Evolutionary conservation across 441 rosid species (phyloP).

Genomic region (Biscutella laevigata): DNA sequence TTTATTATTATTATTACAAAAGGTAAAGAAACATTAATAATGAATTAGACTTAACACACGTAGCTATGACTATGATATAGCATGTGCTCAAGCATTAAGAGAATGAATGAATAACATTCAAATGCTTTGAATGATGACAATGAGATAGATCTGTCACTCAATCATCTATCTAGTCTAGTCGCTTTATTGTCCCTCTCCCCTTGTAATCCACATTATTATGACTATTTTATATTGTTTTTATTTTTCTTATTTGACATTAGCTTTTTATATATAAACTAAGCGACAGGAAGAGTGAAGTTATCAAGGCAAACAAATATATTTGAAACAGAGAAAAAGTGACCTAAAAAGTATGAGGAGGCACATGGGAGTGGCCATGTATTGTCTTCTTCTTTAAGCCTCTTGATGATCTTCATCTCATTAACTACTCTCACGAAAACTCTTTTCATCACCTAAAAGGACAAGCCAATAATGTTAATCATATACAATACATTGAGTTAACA

Average conservation of each 20-base stretch:
- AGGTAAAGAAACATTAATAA: not conserved
- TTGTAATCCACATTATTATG: not conserved
- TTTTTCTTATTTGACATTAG: not conserved
- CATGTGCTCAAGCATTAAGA: constrained; percentile 6
- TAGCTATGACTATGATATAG: not conserved
- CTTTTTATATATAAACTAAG: no score
- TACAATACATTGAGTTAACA: no score
- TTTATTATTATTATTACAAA: not conserved
- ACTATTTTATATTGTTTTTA: not conserved
- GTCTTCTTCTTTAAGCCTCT: constrained; percentile 16
- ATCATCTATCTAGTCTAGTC: constrained; percentile 17
- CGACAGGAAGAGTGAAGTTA: constrained; percentile 18
- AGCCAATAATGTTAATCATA: no score
- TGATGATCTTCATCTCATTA: not conserved
- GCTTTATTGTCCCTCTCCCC: not conserved
- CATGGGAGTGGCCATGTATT: constrained; percentile 27
- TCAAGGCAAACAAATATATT: not conserved
- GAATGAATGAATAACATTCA: constrained; percentile 12
- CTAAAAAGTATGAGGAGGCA: constrained; percentile 15
- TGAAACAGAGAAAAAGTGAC: constrained; percentile 7
- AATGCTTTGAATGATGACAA: constrained; percentile 11
- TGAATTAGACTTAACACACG: not conserved
- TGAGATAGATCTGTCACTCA: constrained; percentile 20
- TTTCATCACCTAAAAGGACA: no score
- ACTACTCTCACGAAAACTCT: constrained; percentile 2